Conservation (phyloP, 495 filamentous ascomycete species). For the Pseudoneurospora amorphoporcata region DNA sequence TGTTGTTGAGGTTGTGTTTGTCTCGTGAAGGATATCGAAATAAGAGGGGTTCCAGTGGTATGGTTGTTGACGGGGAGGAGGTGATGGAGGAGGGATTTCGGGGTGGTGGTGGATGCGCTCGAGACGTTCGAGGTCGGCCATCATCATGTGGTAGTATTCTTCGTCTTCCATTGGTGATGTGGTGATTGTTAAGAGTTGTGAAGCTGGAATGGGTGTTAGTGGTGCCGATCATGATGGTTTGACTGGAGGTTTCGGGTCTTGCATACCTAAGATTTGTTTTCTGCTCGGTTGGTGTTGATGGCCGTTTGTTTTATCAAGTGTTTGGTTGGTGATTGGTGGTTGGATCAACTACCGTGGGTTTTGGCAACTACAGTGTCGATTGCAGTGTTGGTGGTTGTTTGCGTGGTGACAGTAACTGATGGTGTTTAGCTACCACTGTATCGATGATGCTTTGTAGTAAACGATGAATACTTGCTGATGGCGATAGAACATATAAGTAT, state of each 20-base stretch:
- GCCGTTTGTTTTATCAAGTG: neutral
- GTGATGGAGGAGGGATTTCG: neutral
- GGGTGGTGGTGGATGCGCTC: conserved; percentile 14
- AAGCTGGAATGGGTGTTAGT: neutral
- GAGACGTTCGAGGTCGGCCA: conserved; percentile 14
- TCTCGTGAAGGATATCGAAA: neutral
- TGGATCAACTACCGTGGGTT: neutral
- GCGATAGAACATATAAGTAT: neutral
- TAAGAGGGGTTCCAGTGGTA: neutral
- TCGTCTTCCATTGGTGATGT: conserved; percentile 16
- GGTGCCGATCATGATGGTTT: neutral
- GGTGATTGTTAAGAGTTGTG: neutral
- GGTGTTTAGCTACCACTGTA: neutral
- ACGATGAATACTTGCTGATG: neutral
- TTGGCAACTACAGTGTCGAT: neutral
- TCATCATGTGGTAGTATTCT: conserved; percentile 21
- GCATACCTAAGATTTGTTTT: neutral
- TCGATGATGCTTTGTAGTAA: neutral
- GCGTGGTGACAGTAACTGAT: neutral
- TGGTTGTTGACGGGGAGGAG: neutral
- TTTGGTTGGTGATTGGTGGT: neutral
- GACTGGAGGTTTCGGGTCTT: neutral
- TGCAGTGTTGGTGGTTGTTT: neutral
- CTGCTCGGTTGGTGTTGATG: neutral
- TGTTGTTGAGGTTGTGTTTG: neutral